Base-by-base conservation (phyloP, 1,284 basidiomycete species). In the Sutorius eximius region DNA sequence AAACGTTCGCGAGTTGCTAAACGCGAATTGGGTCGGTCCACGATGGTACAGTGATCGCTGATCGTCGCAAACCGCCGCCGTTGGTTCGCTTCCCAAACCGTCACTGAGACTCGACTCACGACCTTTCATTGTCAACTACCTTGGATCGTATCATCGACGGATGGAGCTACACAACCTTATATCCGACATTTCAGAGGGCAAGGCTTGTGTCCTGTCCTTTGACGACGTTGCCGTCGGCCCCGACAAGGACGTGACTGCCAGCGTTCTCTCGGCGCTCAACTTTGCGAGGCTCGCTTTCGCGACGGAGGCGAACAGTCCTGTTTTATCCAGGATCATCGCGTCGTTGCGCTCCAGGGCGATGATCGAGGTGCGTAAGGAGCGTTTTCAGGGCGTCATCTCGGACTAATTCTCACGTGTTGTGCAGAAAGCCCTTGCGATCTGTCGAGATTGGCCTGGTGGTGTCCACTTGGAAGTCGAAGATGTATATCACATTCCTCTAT, bases 211-310 rank as follows among this genome's bases (percentile, higher is more conserved):
- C 48, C 55, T 80, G 36, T 72, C 75, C 9, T 73, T 76, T 48
- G 63, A 67, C 20, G 72, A 76, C 18, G 65, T 69, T 10, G 73
- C 74, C 49, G 72, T 79, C 58, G 79, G 78, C 56, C 52, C 51
- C 32, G 51, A 57, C 51, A 53, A 57, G 43, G 75, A 71, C 5
- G 61, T 67, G 18, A 77, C 82, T 15, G 73, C 82, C 9, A 80
- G 80, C 59, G 80, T 81, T 16, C 71, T 87, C 18, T 82, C 79
- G 2, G 77, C 79, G 3, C 64, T 87, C 46, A 86, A 87, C 61
- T 84, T 81, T 52, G 78, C 77, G 1, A 71, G 82, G 45, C 61
- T 81, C 11, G 68, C 78, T 27, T 75, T 83, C 45, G 67, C 61
- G 24, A 69, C 67, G 45, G 74, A 75, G 49, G 55, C 64, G 29